Evolutionary conservation across 768 basidiomycete species (phyloP), one percentile per base, ranked within the genome.

Genomic region (Boletus reticulatus): DNA sequence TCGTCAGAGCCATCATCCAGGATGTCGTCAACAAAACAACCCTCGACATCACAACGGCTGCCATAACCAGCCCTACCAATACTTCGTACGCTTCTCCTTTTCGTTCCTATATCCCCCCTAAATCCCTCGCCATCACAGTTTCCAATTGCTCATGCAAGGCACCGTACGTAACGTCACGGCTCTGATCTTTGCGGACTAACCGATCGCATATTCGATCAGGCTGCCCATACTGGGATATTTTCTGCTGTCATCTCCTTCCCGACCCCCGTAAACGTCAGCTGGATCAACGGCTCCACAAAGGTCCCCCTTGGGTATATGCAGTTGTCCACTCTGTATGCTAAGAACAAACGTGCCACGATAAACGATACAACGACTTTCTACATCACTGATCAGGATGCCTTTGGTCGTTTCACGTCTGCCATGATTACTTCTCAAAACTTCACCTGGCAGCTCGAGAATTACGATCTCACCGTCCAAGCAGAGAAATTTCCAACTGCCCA

Each of bases 361-460:
- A 81, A 89, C 67, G 81, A 87, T 62, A 81, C 76, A 9, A 82
- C 79, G 0, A 71, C 69, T 1, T 89, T 89, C 69, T 71, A 68
- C 19, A 86, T 89, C 62, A 67, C 67, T 3, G 76, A 89, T 61
- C 70, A 80, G 62, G 68, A 66, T 31, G 82, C 82, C 12, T 89
- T 90, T 61, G 81, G 81, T 54, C 75, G 73, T 20, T 89, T 89
- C 69, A 78, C 86, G 3, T 72, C 72, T 41, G 71, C 75, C 32
- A 75, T 91, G 78, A 89, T 90, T 65, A 89, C 85, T 0, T 78
- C 81, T 44, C 73, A 73, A 44, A 83, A 78, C 54, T 89, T 90
- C 62, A 88, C 83, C 1, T 91, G 88, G 88, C 75, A 77, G 52
- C 70, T 91, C 41, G 63, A 72, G 17, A 85, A 80, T 54, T 66